Evolutionary conservation across 2,329 filamentous ascomycete genomes (phyloP).

Genomic region (Elsinoe arachidis): DNA sequence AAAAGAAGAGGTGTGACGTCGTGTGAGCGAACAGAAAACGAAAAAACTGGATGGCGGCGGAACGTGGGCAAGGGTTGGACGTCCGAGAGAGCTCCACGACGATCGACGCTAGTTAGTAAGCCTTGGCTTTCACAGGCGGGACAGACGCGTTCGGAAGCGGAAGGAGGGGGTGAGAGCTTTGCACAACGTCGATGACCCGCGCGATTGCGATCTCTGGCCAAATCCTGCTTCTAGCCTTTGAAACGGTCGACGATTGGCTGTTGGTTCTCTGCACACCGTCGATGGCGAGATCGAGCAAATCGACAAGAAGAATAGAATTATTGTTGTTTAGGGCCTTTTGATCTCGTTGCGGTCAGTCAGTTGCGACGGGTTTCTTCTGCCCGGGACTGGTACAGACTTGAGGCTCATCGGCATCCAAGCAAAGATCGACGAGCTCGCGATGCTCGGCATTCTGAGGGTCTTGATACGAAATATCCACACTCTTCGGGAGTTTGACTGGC

Average conservation of each 20-base stretch:
- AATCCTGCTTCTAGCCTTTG: not conserved
- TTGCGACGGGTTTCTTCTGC: not conserved
- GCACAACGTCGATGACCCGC: not conserved
- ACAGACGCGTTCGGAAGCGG: slow-evolving; percentile 5
- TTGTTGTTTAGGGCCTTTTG: not conserved
- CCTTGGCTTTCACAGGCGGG: not conserved
- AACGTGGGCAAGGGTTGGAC: too few species aligned
- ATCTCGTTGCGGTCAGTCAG: not conserved
- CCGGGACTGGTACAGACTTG: not conserved
- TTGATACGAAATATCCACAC: not conserved
- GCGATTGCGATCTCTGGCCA: not conserved
- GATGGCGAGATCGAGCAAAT: slow-evolving; percentile 1
- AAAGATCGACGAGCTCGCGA: not conserved
- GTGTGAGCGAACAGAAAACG: too few species aligned
- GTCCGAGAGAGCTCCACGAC: too few species aligned
- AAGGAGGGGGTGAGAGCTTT: not conserved
- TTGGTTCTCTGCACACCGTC: not conserved
- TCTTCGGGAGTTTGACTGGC: not conserved
- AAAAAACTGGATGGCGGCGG: too few species aligned
- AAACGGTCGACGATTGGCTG: slow-evolving; percentile 4
- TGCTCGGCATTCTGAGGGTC: not conserved
- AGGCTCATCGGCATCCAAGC: not conserved
- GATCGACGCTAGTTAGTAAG: too few species aligned
- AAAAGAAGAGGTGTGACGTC: too few species aligned
- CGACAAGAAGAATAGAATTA: not conserved